Percentiles rank a stretch among this genome's conserved stretches.
Evolutionary conservation across 768 basidiomycete genomes (phyloP).

Genomic region (Clavaria fumosa): DNA sequence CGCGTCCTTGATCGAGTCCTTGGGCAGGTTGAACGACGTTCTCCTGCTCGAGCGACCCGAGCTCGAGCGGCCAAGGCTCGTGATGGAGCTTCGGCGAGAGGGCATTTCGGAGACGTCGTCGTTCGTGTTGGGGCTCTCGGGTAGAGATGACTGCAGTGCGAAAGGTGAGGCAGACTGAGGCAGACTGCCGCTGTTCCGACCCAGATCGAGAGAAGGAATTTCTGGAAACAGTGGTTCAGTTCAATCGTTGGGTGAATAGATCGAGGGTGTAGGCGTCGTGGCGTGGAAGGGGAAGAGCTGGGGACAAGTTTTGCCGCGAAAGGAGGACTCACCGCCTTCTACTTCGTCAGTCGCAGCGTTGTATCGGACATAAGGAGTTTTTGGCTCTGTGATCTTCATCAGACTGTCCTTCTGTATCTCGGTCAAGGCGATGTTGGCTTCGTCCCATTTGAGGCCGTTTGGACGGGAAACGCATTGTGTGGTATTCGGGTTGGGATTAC

Average conservation of each 20-base stretch:
- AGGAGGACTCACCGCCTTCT: slow-evolving; percentile 53
- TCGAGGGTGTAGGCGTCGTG: background rate
- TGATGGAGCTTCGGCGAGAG: slow-evolving; percentile 61
- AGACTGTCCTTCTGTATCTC: slow-evolving; percentile 90
- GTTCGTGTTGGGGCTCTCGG: slow-evolving; percentile 23
- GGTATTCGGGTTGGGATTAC: too few species aligned
- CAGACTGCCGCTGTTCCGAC: slow-evolving; percentile 22
- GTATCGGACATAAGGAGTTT: slow-evolving; percentile 91
- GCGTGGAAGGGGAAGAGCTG: too few species aligned
- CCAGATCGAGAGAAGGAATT: slow-evolving; percentile 66
- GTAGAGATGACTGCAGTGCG: slow-evolving; percentile 30
- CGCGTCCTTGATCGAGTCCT: slow-evolving; percentile 51
- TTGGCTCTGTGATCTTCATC: slow-evolving; percentile 98
- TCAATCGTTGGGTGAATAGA: slow-evolving; percentile 2
- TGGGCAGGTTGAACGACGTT: slow-evolving; percentile 71
- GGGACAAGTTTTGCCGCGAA: too few species aligned
- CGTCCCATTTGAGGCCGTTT: slow-evolving; percentile 84
- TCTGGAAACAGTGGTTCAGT: slow-evolving; percentile 28
- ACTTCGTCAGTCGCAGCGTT: slow-evolving; percentile 74
- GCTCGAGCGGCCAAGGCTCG: slow-evolving; percentile 44
- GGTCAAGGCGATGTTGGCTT: slow-evolving; percentile 81
- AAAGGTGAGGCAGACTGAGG: slow-evolving; percentile 23
- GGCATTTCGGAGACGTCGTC: slow-evolving; percentile 51
- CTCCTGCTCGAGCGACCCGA: slow-evolving; percentile 60
- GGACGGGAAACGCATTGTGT: too few species aligned